Conservation (phyloP, 2,329 filamentous ascomycete genomes). For the Cyphellophora attinorum region DNA sequence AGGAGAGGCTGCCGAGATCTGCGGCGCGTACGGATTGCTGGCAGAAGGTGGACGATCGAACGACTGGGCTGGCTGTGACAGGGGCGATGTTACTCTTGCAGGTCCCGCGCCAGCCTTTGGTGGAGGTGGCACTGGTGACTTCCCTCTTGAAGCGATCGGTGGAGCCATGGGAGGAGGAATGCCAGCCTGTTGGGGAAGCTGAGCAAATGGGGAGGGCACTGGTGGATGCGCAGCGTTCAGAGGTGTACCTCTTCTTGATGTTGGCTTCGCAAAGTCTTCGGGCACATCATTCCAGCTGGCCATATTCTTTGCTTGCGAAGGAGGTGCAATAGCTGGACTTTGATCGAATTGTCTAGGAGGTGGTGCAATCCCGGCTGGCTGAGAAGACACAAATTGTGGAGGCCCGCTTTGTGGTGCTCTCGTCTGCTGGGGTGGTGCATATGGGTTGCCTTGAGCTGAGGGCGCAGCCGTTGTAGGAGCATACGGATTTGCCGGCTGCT, state of each 20-base stretch:
- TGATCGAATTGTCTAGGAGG: slow-evolving; percentile 58
- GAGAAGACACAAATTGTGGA: slow-evolving; percentile 26
- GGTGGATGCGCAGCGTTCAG: slow-evolving; percentile 34
- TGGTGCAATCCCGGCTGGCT: slow-evolving; percentile 40
- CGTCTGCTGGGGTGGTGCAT: slow-evolving; percentile 38
- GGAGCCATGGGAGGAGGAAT: slow-evolving; percentile 48
- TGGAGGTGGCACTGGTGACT: slow-evolving; percentile 63
- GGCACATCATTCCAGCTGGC: slow-evolving; percentile 94
- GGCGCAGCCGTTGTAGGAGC: slow-evolving; percentile 29
- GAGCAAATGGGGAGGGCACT: slow-evolving; percentile 19
- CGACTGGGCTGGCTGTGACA: slow-evolving; percentile 43
- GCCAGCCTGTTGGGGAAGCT: neutral
- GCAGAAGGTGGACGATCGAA: slow-evolving; percentile 46
- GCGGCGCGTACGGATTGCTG: slow-evolving; percentile 56
- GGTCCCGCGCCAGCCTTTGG: slow-evolving; percentile 67
- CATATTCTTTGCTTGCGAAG: slow-evolving; percentile 61
- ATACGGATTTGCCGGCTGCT: slow-evolving; percentile 40
- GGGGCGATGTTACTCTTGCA: slow-evolving; percentile 61
- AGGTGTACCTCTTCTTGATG: slow-evolving; percentile 68
- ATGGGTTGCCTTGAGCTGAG: slow-evolving; percentile 21
- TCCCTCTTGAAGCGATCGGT: slow-evolving; percentile 49
- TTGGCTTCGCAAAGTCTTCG: slow-evolving; percentile 63
- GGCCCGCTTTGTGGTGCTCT: slow-evolving; percentile 27
- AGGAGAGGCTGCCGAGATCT: slow-evolving; percentile 36
- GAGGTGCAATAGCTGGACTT: slow-evolving; percentile 55